These are phyloP conservation scores for Paracorniculantispora psalliotae DNA, from an alignment of 2,329 filamentous ascomycete species.

Conservation along the genomic window DNA sequence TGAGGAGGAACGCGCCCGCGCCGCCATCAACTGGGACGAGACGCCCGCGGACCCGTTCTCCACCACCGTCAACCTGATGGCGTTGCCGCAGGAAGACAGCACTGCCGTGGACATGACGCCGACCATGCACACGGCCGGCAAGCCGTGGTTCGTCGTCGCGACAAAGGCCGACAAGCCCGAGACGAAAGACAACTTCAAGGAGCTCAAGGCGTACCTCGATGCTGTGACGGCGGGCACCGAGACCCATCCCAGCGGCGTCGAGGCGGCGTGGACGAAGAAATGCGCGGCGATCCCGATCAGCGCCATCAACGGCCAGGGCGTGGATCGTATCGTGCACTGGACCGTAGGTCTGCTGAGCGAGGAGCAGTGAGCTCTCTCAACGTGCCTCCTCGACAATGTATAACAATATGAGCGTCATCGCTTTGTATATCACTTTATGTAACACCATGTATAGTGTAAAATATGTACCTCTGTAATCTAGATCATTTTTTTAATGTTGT, in stretches of 20 bases:
- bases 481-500: too few species aligned
- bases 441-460: background rate
- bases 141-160: constrained; percentile 94
- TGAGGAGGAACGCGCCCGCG: constrained; percentile 62
- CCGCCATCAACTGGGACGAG: constrained; percentile 53
- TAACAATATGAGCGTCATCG: background rate
- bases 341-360: constrained; percentile 63
- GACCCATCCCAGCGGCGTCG: constrained; percentile 67
- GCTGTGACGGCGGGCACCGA: constrained; percentile 56
- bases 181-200: constrained; percentile 71
- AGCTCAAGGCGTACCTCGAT: constrained; percentile 66
- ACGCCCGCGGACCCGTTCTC: constrained; percentile 33
- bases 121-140: constrained; percentile 74
- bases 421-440: background rate
- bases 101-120: constrained; percentile 16
- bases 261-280: constrained; percentile 53
- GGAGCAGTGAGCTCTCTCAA: constrained; percentile 15
- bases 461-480: too few species aligned
- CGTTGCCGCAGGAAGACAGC: background rate
- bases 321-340: constrained; percentile 68
- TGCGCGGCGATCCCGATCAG: constrained; percentile 77
- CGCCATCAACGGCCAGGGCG: constrained; percentile 81
- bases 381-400: background rate
- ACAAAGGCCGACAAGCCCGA: constrained; percentile 83
- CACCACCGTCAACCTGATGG: background rate